Evolutionary conservation across 331 rosid genomes (phyloP).

Genomic region (Malus hybrid): DNA sequence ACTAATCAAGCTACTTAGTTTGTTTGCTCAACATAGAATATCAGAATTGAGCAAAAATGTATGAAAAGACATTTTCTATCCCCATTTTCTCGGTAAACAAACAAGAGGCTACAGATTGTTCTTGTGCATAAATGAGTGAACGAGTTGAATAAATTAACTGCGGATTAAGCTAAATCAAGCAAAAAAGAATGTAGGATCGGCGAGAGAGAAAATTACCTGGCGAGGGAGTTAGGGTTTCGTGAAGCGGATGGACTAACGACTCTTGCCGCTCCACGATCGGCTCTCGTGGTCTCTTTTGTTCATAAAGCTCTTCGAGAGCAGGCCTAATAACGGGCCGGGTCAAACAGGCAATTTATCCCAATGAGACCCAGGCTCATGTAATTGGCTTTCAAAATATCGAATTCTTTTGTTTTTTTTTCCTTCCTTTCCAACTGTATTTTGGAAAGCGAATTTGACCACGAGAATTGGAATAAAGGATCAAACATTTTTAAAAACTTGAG

Average conservation of each 20-base stretch:
- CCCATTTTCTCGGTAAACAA: neutral
- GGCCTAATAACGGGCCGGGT: neutral
- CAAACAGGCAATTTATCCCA: neutral
- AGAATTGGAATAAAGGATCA: too few species aligned
- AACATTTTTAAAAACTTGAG: too few species aligned
- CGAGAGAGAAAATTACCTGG: neutral
- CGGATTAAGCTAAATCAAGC: neutral
- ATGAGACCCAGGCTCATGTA: neutral
- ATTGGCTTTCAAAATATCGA: too few species aligned
- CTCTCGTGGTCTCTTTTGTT: too few species aligned
- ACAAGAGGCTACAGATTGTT: neutral
- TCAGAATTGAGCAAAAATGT: neutral
- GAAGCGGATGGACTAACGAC: too few species aligned
- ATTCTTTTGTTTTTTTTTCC: too few species aligned
- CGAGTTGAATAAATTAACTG: neutral
- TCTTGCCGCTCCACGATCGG: too few species aligned
- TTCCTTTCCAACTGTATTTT: too few species aligned
- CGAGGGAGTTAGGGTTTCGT: neutral
- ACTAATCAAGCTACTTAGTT: neutral
- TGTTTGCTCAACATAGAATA: neutral
- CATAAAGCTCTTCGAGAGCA: neutral
- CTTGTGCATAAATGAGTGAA: neutral
- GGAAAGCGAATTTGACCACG: too few species aligned
- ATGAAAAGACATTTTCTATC: neutral
- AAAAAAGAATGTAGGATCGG: too few species aligned